Evolutionary conservation across 1,139 yeast species (phyloP).

Genomic region (Nakaseomyces kungkrabaensis): DNA sequence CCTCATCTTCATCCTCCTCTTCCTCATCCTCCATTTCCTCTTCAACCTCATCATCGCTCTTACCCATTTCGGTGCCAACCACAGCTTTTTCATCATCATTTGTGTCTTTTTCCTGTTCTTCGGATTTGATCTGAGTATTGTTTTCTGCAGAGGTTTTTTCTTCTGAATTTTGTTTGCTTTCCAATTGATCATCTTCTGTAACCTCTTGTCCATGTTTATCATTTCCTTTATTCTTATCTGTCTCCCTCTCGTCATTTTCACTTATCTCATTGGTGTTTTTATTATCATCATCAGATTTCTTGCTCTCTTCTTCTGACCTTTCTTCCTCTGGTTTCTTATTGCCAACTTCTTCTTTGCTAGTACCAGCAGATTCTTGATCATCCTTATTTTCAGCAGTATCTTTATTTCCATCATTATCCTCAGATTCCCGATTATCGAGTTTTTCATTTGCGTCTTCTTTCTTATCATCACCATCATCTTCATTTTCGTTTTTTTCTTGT

Average conservation of each 20-base stretch:
- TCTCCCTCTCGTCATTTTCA: not conserved
- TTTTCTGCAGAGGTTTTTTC: constrained; percentile 1
- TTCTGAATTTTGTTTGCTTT: too few relatives aligned
- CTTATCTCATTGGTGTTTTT: not conserved
- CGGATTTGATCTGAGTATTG: not conserved
- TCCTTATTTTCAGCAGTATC: not conserved
- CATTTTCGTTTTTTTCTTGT: not conserved
- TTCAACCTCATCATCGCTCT: constrained; percentile 6
- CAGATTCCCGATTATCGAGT: too few relatives aligned
- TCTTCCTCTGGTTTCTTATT: not conserved
- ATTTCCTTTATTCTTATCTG: not conserved
- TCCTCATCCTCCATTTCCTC: constrained; percentile 22
- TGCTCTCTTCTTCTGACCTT: too few relatives aligned
- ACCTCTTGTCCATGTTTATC: not conserved
- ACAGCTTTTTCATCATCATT: not conserved
- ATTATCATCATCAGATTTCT: not conserved
- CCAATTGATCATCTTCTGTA: not conserved
- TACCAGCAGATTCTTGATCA: not conserved
- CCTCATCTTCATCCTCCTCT: constrained; percentile 25
- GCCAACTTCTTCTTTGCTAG: not conserved
- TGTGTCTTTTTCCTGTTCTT: not conserved
- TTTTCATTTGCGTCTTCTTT: too few relatives aligned
- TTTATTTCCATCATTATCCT: not conserved
- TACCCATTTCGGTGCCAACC: not conserved
- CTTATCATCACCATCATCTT: too few relatives aligned